Conservation (phyloP, 2,329 filamentous ascomycete species). For the Paraconiothyrium brasiliense region DNA sequence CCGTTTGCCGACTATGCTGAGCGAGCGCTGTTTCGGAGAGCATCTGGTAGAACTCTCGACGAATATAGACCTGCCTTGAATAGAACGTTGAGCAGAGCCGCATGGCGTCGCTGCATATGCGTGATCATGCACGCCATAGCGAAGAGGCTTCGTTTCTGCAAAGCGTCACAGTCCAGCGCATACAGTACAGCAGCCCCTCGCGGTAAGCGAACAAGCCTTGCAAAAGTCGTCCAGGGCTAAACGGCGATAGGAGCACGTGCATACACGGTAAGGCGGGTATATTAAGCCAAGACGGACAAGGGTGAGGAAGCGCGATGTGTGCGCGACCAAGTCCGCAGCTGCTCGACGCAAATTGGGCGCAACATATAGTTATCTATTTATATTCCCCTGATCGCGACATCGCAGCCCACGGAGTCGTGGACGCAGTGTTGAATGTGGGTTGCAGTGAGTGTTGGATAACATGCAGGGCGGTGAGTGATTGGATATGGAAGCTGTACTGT, state of each 20-base stretch:
- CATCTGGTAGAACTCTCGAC: neutral
- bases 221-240: slow-evolving; percentile 25
- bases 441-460: slow-evolving; percentile 37
- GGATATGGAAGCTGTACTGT: slow-evolving; percentile 34
- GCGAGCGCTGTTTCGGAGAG: neutral
- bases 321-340: slow-evolving; percentile 22
- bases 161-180: slow-evolving; percentile 16
- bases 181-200: slow-evolving; percentile 13
- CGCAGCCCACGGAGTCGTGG: slow-evolving; percentile 17
- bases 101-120: slow-evolving; percentile 42
- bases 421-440: slow-evolving; percentile 27
- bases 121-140: slow-evolving; percentile 35
- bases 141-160: slow-evolving; percentile 30
- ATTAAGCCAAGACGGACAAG: slow-evolving; percentile 32
- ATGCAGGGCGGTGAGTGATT: slow-evolving; percentile 32
- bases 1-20: neutral
- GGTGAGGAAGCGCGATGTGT: slow-evolving; percentile 15
- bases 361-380: slow-evolving; percentile 9
- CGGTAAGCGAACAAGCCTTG: slow-evolving; percentile 25
- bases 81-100: slow-evolving; percentile 35
- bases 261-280: slow-evolving; percentile 32
- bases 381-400: slow-evolving; percentile 19
- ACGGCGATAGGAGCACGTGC: slow-evolving; percentile 30
- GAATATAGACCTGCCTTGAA: slow-evolving; percentile 10
- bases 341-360: slow-evolving; percentile 6